Percentiles rank a stretch among this genome's conserved stretches.
Conservation (phyloP, 1,284 basidiomycete genomes). For the Vanrija humicola region DNA sequence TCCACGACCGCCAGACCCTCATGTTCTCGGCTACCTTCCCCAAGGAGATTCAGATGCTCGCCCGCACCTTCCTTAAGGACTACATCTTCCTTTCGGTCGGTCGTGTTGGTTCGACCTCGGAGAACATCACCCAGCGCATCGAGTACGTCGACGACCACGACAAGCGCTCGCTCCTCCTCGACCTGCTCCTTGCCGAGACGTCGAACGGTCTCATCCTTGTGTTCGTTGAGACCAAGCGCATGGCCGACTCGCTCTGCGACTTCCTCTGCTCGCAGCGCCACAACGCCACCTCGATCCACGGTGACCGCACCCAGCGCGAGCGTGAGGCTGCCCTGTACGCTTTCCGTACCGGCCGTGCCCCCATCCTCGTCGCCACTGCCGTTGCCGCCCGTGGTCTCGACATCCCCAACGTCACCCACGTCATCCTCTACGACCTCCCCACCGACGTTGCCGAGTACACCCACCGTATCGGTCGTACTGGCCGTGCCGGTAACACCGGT, state of each 20-base stretch:
- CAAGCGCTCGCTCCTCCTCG: conserved; percentile 94
- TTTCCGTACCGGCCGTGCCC: conserved; percentile 91
- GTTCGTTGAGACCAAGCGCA: conserved; percentile 99
- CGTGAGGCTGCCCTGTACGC: conserved; percentile 93
- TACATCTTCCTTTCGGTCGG: conserved; percentile 99
- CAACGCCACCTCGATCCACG: conserved; percentile 94
- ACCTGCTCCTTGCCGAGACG: conserved; percentile 79
- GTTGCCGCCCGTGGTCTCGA: conserved; percentile 98
- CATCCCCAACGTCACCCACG: conserved; percentile 98
- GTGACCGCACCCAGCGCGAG: conserved; percentile 95
- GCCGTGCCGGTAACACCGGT: conserved; percentile 98
- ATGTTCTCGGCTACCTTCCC: conserved; percentile 99
- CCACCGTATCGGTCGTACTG: conserved; percentile 97
- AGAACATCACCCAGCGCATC: conserved; percentile 99
- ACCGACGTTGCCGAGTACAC: conserved; percentile 99
- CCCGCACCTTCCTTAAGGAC: conserved; percentile 86
- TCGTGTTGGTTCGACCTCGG: conserved; percentile 95
- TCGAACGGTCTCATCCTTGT: conserved; percentile 81
- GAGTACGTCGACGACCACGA: conserved; percentile 98
- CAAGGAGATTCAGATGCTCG: conserved; percentile 96
- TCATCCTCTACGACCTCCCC: conserved; percentile 92
- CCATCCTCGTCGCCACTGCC: conserved; percentile 95
- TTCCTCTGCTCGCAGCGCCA: conserved; percentile 83
- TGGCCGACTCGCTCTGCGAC: conserved; percentile 97
- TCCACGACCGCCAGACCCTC: conserved; percentile 89